Base-by-base conservation (phyloP, 2,329 filamentous ascomycete genomes). In the Nemania serpens region DNA sequence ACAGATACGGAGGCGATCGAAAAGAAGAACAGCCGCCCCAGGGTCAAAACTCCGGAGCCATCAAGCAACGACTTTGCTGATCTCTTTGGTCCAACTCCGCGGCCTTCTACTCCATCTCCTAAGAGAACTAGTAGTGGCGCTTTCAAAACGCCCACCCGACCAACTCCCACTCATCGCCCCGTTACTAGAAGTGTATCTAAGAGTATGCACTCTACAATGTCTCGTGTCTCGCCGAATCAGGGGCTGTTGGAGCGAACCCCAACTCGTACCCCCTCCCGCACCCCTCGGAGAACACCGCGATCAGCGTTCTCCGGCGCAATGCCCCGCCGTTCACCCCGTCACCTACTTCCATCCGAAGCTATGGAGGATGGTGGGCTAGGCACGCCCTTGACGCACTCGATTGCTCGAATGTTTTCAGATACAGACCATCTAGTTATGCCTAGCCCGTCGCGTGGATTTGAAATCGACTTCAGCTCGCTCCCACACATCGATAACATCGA, bases 341-440 rank as follows among this genome's bases (percentile, higher is more conserved):
- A 68, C 39, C 50, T 66, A 33, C 54, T 69, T 22, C 65, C 70
- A 20, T 68, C 69, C 6, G 66, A 70, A n/a, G 63, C 68, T 5
- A 57, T 73, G 20, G 61, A 63, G 2, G 61, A 60, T 2, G 50
- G 65, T 34, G 20, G 60, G 22, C 56, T 67, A 18, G 59, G 66
- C 5, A 68, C 69, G 17, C 69, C 70, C 1, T 43, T 72, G 39
- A 67, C 71, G 5, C 61, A 62, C 25, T 68, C 87, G 20, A 80
- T 91, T 37, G 84, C 83, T 65, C 83, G 89, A 67, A 78, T 91
- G 62, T 78, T 91, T 18, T 87, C 83, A 7, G 84, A 88, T 62
- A 78, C 77, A 10, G 78, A 81, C 56, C 72, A 79, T 45, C 81
- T 84, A 67, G 76, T 74, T 10, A 76, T 68, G 63, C 77, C 70